Evolutionary conservation across 352 stramenopile genomes (phyloP).

Genomic region (Pythium phragmiticola): DNA sequence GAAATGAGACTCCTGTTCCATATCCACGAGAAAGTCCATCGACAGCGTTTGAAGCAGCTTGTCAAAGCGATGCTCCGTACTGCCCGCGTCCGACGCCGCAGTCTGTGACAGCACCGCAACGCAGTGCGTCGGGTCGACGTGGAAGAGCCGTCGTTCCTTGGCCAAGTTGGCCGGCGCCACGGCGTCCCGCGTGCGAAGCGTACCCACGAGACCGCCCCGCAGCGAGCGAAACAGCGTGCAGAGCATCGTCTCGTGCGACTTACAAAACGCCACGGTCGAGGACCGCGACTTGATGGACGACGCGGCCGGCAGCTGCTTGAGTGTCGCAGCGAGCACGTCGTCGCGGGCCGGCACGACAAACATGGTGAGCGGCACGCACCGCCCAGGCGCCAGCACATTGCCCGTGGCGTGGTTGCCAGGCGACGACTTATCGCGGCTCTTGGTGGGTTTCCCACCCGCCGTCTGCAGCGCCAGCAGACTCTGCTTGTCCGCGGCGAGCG

Average conservation of each 20-base stretch:
- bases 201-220: constrained; percentile 49
- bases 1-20: constrained; percentile 23
- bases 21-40: constrained; percentile 28
- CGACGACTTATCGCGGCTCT: constrained; percentile 22
- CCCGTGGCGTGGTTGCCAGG: constrained; percentile 27
- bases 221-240: constrained; percentile 51
- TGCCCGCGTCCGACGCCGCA: constrained; percentile 30
- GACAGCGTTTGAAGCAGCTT: constrained; percentile 42
- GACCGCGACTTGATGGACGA: constrained; percentile 38
- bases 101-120: constrained; percentile 55
- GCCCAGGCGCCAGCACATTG: constrained; percentile 54
- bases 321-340: constrained; percentile 37
- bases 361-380: constrained; percentile 63
- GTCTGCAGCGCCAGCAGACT: constrained; percentile 41
- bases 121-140: constrained; percentile 65
- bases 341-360: constrained; percentile 59
- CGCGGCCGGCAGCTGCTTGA: constrained; percentile 28
- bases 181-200: constrained; percentile 52
- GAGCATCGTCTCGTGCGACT: constrained; percentile 57
- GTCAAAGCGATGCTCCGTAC: constrained; percentile 38
- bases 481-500: constrained; percentile 54
- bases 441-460: constrained; percentile 28
- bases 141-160: constrained; percentile 70
- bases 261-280: constrained; percentile 54
- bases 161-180: constrained; percentile 48